Conservation (phyloP, 352 stramenopile genomes). For the Phytopythium aichiense region DNA sequence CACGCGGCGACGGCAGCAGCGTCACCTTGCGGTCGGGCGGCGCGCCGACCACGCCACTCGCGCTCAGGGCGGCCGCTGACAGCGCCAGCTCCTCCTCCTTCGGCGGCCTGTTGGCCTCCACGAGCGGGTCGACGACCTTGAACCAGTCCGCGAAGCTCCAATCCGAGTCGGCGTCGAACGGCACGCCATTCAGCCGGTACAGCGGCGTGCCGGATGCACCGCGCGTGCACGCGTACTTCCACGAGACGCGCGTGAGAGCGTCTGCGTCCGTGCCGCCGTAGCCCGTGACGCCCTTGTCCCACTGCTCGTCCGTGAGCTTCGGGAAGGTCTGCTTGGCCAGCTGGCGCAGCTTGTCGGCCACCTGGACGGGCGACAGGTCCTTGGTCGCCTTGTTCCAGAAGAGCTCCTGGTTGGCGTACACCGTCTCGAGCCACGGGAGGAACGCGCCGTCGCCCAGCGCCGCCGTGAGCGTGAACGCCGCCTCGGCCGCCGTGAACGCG, state of each 20-base stretch:
- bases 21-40: constrained; percentile 54
- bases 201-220: constrained; percentile 69
- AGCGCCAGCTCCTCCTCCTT: constrained; percentile 37
- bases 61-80: constrained; percentile 16
- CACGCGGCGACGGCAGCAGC: constrained; percentile 32
- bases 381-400: constrained; percentile 85
- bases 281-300: constrained; percentile 66
- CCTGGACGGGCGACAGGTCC: constrained; percentile 64
- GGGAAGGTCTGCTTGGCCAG: constrained; percentile 70
- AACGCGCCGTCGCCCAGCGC: constrained; percentile 55
- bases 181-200: constrained; percentile 79
- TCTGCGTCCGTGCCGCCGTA: constrained; percentile 73
- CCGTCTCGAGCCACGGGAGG: constrained; percentile 66
- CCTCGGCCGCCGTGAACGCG: constrained; percentile 59
- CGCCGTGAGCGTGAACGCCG: constrained; percentile 59
- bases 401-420: constrained; percentile 77
- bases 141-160: constrained; percentile 67
- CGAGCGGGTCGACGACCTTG: constrained; percentile 39
- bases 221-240: constrained; percentile 81
- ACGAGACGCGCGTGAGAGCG: constrained; percentile 47
- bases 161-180: constrained; percentile 59
- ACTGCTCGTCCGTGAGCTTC: constrained; percentile 53
- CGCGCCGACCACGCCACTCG: constrained; percentile 35
- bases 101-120: constrained; percentile 30
- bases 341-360: constrained; percentile 48